phyloP scores from a whole-genome alignment of 805 yeast genomes.

The Osmozyma mogii region DNA sequence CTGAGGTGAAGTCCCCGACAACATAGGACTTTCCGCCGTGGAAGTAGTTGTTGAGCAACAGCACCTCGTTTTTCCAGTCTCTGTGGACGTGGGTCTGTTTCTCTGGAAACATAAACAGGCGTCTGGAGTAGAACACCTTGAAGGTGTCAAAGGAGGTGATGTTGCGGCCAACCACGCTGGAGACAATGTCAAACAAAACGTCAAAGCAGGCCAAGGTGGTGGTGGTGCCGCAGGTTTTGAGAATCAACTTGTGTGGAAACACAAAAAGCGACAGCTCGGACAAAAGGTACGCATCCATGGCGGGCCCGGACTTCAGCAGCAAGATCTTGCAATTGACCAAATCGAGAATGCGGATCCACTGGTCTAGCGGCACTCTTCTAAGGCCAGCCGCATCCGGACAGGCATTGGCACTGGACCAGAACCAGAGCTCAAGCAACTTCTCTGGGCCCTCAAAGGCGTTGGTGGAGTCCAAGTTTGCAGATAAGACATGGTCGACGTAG shows the following conservation, averaged over 20 bases:
- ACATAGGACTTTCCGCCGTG: conserved; percentile 54
- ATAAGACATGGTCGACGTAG: conserved; percentile 70
- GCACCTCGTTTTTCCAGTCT: conserved; percentile 78
- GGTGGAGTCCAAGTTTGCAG: conserved; percentile 75
- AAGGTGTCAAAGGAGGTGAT: conserved; percentile 35
- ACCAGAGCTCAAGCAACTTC: conserved; percentile 86
- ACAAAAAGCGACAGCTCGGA: conserved; percentile 89
- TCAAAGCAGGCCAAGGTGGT: conserved; percentile 76
- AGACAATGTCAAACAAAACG: conserved; percentile 43
- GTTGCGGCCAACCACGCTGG: conserved; percentile 15
- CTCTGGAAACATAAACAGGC: conserved; percentile 88
- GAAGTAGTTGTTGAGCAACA: conserved; percentile 59
- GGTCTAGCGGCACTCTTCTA: conserved; percentile 53
- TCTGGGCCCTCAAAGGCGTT: conserved; percentile 98
- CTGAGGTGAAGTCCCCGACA: conserved; percentile 66
- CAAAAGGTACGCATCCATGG: conserved; percentile 75
- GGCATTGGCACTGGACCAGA: conserved; percentile 44
- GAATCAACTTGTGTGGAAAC: conserved; percentile 72
- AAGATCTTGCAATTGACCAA: conserved; percentile 82
- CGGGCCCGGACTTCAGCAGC: conserved; percentile 60
- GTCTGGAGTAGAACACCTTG: conserved; percentile 81
- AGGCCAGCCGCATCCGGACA: conserved; percentile 41
- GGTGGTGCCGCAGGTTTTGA: conserved; percentile 96
- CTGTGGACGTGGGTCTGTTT: conserved; percentile 74
- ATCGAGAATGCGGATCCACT: conserved; percentile 70